Base-by-base conservation (phyloP, 2,329 filamentous ascomycete genomes). In the Xenoacremonium recifei region DNA sequence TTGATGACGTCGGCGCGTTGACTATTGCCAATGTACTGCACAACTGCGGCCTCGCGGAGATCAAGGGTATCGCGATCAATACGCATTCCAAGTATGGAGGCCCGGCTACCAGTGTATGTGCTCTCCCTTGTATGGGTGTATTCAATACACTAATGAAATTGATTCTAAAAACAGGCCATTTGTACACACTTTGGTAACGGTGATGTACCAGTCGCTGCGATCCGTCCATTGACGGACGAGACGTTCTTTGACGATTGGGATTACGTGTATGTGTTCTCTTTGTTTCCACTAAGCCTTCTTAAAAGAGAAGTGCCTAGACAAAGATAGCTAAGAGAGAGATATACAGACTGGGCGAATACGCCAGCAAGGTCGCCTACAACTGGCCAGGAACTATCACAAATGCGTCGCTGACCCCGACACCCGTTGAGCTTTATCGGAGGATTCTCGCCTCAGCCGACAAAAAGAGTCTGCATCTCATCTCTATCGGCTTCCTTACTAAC, bases 351-450 rank as follows among this genome's bases (percentile, higher is more conserved):
- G 67, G 70, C 39, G 73, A 76, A 42, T 76, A 70, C 39, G 57
- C 68, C 0, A 70, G 63, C 56, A 75, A 74, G 51, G 50, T 75
- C 10, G 70, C 69, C 6, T 67, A 68, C 45, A 66, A 67, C 45
- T 75, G 36, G 33, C n/a, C 19, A 3, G 29, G 27, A 37, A 23
- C 18, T 20, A 6, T 16, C 18, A 37, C n/a, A 10, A 21, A 21
- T 13, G 21, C 35, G 17, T 37, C 15, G 33, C 21, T 30, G 59
- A 62, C 70, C 0, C 66, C 63, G 59, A 64, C 70, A 12, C 66
- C 73, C 0, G 67, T 75, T 0, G 49, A 54, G 3, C 55, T 77
- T 12, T 77, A 77, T 50, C 67, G 73, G 7, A 67, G 66, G 47
- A 47, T 20, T 18, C 32, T 34, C 16, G 32, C 32, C 32, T 5